Conservation (phyloP, 768 basidiomycete species). For the Lyophyllum shimeji region DNA sequence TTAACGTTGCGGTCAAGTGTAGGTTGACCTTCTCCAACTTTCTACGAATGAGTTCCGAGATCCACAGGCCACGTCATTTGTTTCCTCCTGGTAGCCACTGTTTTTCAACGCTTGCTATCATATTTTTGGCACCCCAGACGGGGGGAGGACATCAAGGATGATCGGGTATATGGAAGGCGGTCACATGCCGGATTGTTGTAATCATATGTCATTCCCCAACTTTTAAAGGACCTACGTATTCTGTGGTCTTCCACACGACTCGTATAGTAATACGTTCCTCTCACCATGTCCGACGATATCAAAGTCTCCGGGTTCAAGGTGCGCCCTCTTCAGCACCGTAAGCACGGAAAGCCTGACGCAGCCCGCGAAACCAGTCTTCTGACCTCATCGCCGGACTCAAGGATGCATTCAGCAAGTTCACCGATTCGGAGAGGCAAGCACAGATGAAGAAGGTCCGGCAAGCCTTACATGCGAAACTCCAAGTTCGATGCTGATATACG, state of each 20-base stretch:
- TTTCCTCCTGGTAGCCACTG: neutral
- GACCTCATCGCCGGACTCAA: slow-evolving; percentile 58
- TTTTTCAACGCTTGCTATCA: neutral
- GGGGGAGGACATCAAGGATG: neutral
- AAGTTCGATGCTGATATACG: neutral
- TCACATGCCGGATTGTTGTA: neutral
- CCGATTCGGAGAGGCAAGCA: slow-evolving; percentile 60
- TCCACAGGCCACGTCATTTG: neutral
- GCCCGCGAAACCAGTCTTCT: too few species aligned
- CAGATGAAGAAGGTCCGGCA: slow-evolving; percentile 71
- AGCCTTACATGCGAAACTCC: neutral
- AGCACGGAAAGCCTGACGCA: too few species aligned
- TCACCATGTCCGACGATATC: slow-evolving; percentile 58
- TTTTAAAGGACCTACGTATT: slow-evolving; percentile 11
- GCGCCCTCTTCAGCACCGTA: neutral
- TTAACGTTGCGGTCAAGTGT: too few species aligned
- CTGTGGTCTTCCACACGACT: neutral
- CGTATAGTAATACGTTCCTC: neutral
- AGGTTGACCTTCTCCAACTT: too few species aligned
- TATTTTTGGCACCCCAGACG: too few species aligned
- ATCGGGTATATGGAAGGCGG: neutral
- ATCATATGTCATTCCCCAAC: slow-evolving; percentile 4
- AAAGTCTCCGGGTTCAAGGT: slow-evolving; percentile 78
- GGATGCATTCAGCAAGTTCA: slow-evolving; percentile 49
- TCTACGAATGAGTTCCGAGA: neutral